Evolutionary conservation across 257 asterid genomes (phyloP), one percentile per base, ranked within the genome.

Genomic region (Linaria vulgaris): DNA sequence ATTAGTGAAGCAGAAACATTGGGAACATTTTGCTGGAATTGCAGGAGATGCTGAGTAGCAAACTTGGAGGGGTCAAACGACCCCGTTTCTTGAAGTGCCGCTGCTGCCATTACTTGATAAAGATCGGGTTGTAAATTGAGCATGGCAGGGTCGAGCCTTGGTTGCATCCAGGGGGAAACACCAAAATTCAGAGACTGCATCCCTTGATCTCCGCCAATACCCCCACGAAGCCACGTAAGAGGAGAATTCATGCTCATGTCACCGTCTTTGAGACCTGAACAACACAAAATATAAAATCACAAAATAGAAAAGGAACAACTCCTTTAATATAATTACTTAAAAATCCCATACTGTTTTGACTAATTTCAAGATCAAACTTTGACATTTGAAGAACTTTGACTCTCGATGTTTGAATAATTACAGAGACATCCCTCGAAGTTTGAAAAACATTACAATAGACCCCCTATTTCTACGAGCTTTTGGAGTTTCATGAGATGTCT

Each of bases 161-260:
- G 94, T 65, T 82, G 98, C 86, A 86, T 83, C 86, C 85, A 92
- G 10, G 94, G 96, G 34, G 85, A 71, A 14, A 61, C 72, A 64
- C 95, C 83, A 63, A 89, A 86, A 72, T 82, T 85, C 43, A 83
- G 80, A 0, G 55, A 79, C 50, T 77, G 83, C 23, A 75, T 59
- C 49, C 91, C 91, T 46, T 68, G 91, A 51, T 69, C 79, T 30
- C 78, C 91, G 5, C 31, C 17, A 48, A 73, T 71, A 64, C 78
- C 76, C 59, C 88, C 85, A 56, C 75, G 88, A 70, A 81, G 81
- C 91, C 88, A 84, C 60, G 85, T 31, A 65, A 84, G 76, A 20
- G 80, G 80, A 62, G 88, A 76, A 59, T 70, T 72, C 70, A 84
- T 61, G 63, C 67, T 66, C 79, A 77, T 61, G 22, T 73, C 83